A percentile compares a stretch with the other conserved stretches of the same genome.
These are phyloP conservation scores for Colletotrichum nymphaeae DNA, from an alignment of 2,329 filamentous ascomycete species.

Conservation along the genomic window DNA sequence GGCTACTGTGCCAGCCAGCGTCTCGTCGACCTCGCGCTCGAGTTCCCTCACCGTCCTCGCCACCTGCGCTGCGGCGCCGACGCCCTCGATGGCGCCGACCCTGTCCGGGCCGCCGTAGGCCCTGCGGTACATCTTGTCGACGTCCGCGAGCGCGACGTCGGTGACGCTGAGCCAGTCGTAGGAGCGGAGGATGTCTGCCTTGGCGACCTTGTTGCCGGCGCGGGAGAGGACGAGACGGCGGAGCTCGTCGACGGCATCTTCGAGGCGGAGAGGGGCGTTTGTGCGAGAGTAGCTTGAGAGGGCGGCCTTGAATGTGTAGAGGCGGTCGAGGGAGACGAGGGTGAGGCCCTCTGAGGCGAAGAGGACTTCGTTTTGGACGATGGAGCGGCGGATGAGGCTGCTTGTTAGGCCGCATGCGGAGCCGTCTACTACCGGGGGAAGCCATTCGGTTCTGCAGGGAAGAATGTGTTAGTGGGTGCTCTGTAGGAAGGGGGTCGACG, in stretches of 20 bases:
- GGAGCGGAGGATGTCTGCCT: conserved; percentile 62
- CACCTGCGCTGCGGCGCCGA: conserved; percentile 42
- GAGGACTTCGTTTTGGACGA: conserved; percentile 70
- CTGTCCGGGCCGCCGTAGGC: conserved; percentile 64
- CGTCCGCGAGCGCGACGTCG: conserved; percentile 61
- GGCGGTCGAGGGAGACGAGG: conserved; percentile 68
- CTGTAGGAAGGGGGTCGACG: neutral
- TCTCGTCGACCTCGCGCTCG: conserved; percentile 16
- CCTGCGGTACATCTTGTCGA: conserved; percentile 66
- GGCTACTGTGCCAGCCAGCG: conserved; percentile 7
- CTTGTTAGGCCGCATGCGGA: conserved; percentile 58
- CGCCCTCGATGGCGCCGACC: conserved; percentile 58
- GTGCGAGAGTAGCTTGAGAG: conserved; percentile 67
- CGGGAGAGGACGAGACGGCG: conserved; percentile 68
- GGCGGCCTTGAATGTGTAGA: conserved; percentile 74
- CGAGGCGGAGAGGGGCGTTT: conserved; percentile 57
- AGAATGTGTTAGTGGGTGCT: neutral
- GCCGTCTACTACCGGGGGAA: conserved; percentile 57
- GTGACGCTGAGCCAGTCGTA: conserved; percentile 69
- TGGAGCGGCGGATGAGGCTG: conserved; percentile 66
- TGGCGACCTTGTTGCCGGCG: conserved; percentile 60
- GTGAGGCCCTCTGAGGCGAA: conserved; percentile 71
- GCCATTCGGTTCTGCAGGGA: conserved; percentile 50
- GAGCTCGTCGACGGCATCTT: conserved; percentile 73
- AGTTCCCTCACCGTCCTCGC: conserved; percentile 25